Evolutionary conservation across 129 eudicot genomes (phyloP), one percentile per base, ranked within the genome.

Genomic region (Silybum marianum): DNA sequence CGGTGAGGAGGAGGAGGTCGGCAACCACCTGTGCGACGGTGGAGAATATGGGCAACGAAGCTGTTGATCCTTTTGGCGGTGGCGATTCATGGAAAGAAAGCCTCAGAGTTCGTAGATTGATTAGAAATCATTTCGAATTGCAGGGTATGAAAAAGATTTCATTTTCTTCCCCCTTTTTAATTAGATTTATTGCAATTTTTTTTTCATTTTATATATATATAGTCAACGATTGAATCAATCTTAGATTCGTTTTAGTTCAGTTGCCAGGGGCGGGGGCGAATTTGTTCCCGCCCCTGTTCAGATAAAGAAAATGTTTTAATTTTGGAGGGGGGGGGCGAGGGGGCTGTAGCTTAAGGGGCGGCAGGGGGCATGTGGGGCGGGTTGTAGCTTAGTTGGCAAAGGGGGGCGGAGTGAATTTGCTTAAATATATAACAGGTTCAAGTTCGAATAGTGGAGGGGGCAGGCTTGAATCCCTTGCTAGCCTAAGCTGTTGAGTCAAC

Each of bases 11-110:
- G 44, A 54, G 48, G 11, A 48, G 76, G 71, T 42, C 30, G 16
- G 79, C 39, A 21, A 2, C 63, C 23, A 46, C 25, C 6, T 88
- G 91, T 25, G 91, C 91, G 23, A 88, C 89, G 24, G 89, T 88
- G 51, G 89, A 88, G 60, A 85, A 88, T 4, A 88, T 88, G 89
- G 91, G 91, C 23, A 80, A 48, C 7, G 85, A 73, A 36, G 80
- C 75, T 42, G 87, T 84, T 26, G 83, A 68, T 51, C 46, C 54
- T 7, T 69, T 69, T 40, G 87, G 81, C 13, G 78, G 86, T 60
- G 83, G 51, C 9, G 83, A 73, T 54, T 85, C 83, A 9, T 78
- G 82, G 85, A 81, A 78, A 74, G 84, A 84, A 74, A 88, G 81
- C 30, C 73, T 88, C 34, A 75, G 78, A 72, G 83, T 88, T 80